Percentiles rank a stretch among this genome's conserved stretches.
phyloP scores from a whole-genome alignment of 148 eudicot genomes.

The Salicornia ramosissima region DNA sequence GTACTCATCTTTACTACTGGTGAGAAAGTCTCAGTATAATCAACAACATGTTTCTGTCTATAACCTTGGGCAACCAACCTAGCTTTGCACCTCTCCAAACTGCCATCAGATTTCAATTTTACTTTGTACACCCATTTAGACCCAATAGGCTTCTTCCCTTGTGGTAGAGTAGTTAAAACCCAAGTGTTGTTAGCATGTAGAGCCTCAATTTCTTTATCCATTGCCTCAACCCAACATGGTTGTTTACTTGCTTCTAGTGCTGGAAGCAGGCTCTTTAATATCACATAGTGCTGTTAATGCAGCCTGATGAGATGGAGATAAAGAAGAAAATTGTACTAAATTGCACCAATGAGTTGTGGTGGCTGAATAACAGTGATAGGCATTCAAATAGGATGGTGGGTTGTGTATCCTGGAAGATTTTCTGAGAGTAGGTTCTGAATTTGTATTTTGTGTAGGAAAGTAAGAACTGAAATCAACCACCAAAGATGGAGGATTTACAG shows the following conservation, averaged over 20 bases:
- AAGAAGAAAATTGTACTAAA: neutral
- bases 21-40: neutral
- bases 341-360: neutral
- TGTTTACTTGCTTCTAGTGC: neutral
- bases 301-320: neutral
- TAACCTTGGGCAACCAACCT: neutral
- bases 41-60: neutral
- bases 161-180: neutral
- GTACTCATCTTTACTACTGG: neutral
- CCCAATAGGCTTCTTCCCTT: neutral
- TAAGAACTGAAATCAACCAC: no score
- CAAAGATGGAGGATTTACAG: neutral
- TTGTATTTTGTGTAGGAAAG: neutral
- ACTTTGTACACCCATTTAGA: constrained; percentile 7
- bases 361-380: neutral
- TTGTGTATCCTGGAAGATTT: neutral
- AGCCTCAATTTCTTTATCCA: no score
- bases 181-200: no score
- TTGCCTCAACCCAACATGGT: neutral
- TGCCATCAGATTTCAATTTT: neutral
- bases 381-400: neutral
- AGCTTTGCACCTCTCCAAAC: neutral
- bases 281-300: rapidly evolving
- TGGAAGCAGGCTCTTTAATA: neutral
- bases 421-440: neutral